phyloP scores from a whole-genome alignment of 2,329 filamentous ascomycete genomes.

The Myriangium duriaei region DNA sequence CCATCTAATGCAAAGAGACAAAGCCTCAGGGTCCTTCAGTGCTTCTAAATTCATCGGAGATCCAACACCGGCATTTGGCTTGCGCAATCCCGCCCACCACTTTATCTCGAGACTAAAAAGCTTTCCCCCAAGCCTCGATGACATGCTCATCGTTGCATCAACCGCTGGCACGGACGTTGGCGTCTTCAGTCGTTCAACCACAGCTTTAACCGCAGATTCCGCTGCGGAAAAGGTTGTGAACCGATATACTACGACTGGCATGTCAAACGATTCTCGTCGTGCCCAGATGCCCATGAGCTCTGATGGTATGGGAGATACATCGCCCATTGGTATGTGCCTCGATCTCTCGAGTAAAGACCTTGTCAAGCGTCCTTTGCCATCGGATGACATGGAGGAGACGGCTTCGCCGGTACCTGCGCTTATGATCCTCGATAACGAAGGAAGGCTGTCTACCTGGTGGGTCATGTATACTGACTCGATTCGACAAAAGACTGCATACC shows the following conservation, averaged over 20 bases:
- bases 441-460: slow-evolving; percentile 79
- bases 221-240: slow-evolving; percentile 48
- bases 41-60: slow-evolving; percentile 60
- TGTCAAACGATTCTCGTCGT: slow-evolving; percentile 60
- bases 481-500: slow-evolving; percentile 57
- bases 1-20: slow-evolving; percentile 62
- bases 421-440: slow-evolving; percentile 79
- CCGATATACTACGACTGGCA: slow-evolving; percentile 61
- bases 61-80: slow-evolving; percentile 54
- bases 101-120: slow-evolving; percentile 65
- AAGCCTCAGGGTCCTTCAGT: slow-evolving; percentile 44
- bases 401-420: slow-evolving; percentile 70
- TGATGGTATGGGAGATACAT: slow-evolving; percentile 56
- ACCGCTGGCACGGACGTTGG: slow-evolving; percentile 71
- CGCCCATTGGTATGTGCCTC: slow-evolving; percentile 63
- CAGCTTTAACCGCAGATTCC: slow-evolving; percentile 49
- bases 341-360: slow-evolving; percentile 76
- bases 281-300: slow-evolving; percentile 54
- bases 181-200: slow-evolving; percentile 60
- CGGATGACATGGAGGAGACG: slow-evolving; percentile 63
- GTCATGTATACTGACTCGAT: slow-evolving; percentile 82
- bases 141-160: slow-evolving; percentile 70
- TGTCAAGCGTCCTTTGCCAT: slow-evolving; percentile 62
- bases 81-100: slow-evolving; percentile 54
- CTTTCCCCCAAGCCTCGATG: slow-evolving; percentile 68